These are phyloP conservation scores for Aaosphaeria pasadenensis DNA, from an alignment of 2,329 filamentous ascomycete genomes.

Conservation along the genomic window DNA sequence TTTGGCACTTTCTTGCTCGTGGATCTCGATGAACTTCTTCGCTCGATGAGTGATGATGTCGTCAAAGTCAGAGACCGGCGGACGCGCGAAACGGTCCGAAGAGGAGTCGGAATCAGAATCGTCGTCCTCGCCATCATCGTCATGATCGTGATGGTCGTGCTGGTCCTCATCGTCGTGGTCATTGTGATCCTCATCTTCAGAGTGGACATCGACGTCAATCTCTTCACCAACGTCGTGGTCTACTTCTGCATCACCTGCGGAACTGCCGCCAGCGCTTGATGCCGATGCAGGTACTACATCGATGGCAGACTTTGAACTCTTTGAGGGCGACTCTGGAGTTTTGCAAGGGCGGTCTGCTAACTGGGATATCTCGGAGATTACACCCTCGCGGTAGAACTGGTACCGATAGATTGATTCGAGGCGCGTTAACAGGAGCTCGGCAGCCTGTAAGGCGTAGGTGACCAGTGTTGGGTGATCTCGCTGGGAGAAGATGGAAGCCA, in stretches of 20 bases:
- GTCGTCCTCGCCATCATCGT: constrained; percentile 61
- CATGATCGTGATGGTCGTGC: constrained; percentile 58
- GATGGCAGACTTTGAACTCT: constrained; percentile 20
- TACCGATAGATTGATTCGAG: constrained; percentile 88
- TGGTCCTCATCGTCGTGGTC: constrained; percentile 59
- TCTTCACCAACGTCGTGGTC: constrained; percentile 51
- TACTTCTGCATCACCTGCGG: constrained; percentile 29
- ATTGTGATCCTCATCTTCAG: constrained; percentile 51
- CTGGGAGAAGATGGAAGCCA: constrained; percentile 92
- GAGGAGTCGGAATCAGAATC: constrained; percentile 64
- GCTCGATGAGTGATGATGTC: constrained; percentile 74
- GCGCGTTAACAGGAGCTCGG: constrained; percentile 80
- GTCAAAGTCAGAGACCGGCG: constrained; percentile 53
- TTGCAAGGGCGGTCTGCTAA: constrained; percentile 57
- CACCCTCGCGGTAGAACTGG: constrained; percentile 95
- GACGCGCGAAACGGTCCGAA: constrained; percentile 22
- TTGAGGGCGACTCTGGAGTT: constrained; percentile 23
- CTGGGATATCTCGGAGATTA: constrained; percentile 86
- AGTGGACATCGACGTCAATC: constrained; percentile 51
- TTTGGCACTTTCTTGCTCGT: constrained; percentile 74
- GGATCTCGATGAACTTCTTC: constrained; percentile 76
- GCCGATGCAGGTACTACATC: constrained; percentile 22
- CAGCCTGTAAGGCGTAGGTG: constrained; percentile 81
- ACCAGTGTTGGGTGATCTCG: constrained; percentile 88
- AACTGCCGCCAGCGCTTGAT: constrained; percentile 20